These are phyloP conservation scores for Actinomortierella wolfii DNA, from an alignment of 371 early-diverging fungal genomes.

Conservation along the genomic window DNA sequence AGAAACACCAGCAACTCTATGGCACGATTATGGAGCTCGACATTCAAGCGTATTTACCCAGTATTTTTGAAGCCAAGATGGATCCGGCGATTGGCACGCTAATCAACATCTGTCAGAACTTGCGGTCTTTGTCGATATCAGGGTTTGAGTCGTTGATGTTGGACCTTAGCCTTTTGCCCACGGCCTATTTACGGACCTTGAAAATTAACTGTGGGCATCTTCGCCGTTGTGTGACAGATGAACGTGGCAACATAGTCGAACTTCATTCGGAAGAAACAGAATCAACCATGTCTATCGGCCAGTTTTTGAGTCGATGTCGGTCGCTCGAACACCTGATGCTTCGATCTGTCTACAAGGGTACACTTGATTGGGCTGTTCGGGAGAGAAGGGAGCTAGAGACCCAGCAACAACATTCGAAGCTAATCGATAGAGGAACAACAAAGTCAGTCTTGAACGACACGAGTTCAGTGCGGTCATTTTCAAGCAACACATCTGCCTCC, in stretches of 20 bases:
- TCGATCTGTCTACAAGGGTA: conserved; percentile 25
- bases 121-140: conserved; percentile 23
- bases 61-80: conserved; percentile 29
- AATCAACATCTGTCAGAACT: conserved; percentile 18
- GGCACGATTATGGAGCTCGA: conserved; percentile 38
- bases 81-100: conserved; percentile 20
- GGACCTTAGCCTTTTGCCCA: conserved; percentile 19
- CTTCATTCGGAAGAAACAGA: background rate
- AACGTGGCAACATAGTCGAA: background rate
- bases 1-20: conserved; percentile 24
- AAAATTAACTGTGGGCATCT: conserved; percentile 32
- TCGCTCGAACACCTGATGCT: conserved; percentile 32
- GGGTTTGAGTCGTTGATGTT: conserved; percentile 29
- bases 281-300: conserved; percentile 17
- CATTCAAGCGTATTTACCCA: conserved; percentile 31
- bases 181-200: conserved; percentile 18
- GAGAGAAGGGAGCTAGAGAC: conserved; percentile 33
- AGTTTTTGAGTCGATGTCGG: conserved; percentile 39
- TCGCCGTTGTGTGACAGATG: background rate
- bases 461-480: background rate
- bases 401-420: background rate
- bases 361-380: conserved; percentile 40
- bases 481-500: background rate
- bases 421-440: background rate
- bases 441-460: background rate